These are phyloP conservation scores for Fraxinus quadrangulata DNA, from an alignment of 257 asterid genomes.

Conservation along the genomic window DNA sequence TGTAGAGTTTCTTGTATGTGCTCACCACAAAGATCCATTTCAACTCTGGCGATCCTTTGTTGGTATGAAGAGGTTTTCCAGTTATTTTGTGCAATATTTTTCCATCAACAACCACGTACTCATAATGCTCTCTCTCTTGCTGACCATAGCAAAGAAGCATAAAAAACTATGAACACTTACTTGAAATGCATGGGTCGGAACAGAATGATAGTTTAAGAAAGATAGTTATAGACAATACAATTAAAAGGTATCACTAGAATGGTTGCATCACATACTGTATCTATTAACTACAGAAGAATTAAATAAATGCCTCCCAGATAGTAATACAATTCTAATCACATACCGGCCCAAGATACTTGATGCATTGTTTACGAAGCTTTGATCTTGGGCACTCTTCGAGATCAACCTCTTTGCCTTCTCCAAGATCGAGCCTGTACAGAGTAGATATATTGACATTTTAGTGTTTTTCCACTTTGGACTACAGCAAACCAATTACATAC, in stretches of 20 bases:
- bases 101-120: constrained; percentile 63
- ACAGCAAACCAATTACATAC: background rate
- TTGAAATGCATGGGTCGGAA: constrained; percentile 6
- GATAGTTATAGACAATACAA: constrained; percentile 10
- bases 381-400: constrained; percentile 81
- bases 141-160: constrained; percentile 34
- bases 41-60: constrained; percentile 43
- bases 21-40: constrained; percentile 97
- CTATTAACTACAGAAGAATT: background rate
- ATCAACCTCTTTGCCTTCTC: constrained; percentile 88
- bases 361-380: constrained; percentile 83
- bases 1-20: constrained; percentile 77
- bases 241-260: background rate
- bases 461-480: constrained; percentile 22
- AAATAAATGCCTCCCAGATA: constrained; percentile 5
- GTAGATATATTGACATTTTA: constrained; percentile 17
- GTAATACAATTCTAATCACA: constrained; percentile 33
- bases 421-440: constrained; percentile 85
- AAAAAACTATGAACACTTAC: background rate
- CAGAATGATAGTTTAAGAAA: constrained; percentile 6
- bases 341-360: constrained; percentile 96
- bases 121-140: constrained; percentile 84
- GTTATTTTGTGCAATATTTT: constrained; percentile 53
- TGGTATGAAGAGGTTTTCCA: constrained; percentile 64
- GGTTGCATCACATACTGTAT: constrained; percentile 1